Base-by-base conservation (phyloP, 495 filamentous ascomycete species). In the Friedmanniomyces simplex region DNA sequence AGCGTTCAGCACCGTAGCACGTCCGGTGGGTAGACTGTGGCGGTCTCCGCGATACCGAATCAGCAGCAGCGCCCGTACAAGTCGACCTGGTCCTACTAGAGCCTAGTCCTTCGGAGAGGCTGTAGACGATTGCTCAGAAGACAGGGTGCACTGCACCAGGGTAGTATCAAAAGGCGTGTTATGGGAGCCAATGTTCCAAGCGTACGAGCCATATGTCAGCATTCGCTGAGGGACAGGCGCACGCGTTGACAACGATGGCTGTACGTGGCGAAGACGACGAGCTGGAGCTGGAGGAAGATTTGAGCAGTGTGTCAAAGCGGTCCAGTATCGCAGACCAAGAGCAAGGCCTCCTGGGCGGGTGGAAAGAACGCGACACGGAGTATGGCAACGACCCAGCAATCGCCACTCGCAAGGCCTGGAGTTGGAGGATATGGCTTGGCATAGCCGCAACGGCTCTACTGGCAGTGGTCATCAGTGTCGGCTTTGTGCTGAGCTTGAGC, bases 401-500 rank as follows among this genome's bases (percentile, higher is more conserved):
- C 20, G 16, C 13, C 34, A 51, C 10, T n/a, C 45, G 26, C 5
- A 12, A 28, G 16, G 1, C 25, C 2, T 50, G 47, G 55, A 36
- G 30, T 37, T 51, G 55, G 26, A 51, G 20, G 14, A 18, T 37
- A 32, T 50, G 30, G 25, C 25, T 32, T 8, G 36, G 43, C 50
- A 43, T 57, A 16, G 47, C 25, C 2, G 51, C 11, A 21, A 50
- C 43, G 25, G 43, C 32, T 5, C 13, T 28, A 43, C 28, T 56
- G 24, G 54, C 47, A 47, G 49, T 52, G 37, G 20, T 43, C 6
- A 26, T 52, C 18, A 53, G 14, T 13, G 41, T 41, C 18, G 54
- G 54, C 14, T 66, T 39, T 42, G 62, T 22, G 14, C 7, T 48
- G 52, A 48, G 24, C 30, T 56, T 18, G 52, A 47, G 7, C 30